Conservation (phyloP, 306 rosid genomes). For the Glycyrrhiza uralensis region DNA sequence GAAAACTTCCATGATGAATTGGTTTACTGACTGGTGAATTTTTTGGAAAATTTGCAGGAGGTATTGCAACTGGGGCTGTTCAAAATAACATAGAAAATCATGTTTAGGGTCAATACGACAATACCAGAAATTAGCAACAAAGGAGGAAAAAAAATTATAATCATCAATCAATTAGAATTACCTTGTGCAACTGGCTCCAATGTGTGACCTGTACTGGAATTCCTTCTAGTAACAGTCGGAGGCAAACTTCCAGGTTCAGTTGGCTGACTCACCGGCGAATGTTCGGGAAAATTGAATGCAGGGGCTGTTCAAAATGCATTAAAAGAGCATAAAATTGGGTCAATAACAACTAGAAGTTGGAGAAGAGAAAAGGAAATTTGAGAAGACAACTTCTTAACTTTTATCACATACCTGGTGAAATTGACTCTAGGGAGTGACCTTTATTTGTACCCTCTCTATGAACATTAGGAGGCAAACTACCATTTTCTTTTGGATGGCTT, state of each 20-base stretch:
- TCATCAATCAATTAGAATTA: constrained; percentile 11
- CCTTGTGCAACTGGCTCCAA: constrained; percentile 55
- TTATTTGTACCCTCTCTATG: constrained; percentile 32
- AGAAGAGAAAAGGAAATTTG: constrained; percentile 2
- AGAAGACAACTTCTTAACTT: constrained; percentile 16
- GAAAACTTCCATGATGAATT: constrained; percentile 24
- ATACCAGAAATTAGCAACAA: neutral
- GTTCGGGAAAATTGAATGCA: constrained; percentile 37
- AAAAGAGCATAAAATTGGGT: neutral
- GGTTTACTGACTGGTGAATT: constrained; percentile 23
- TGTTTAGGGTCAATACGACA: neutral
- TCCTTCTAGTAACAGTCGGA: constrained; percentile 33
- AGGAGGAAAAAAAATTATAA: neutral
- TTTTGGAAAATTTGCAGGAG: constrained; percentile 22
- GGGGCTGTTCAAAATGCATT: constrained; percentile 41
- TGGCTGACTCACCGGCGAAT: constrained; percentile 46
- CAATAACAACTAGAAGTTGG: constrained; percentile 23
- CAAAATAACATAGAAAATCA: constrained; percentile 10
- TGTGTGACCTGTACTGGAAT: constrained; percentile 37
- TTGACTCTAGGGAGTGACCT: constrained; percentile 10
- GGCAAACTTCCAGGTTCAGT: constrained; percentile 46
- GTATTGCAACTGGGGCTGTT: constrained; percentile 47
- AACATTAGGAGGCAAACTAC: constrained; percentile 46
- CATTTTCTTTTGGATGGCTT: constrained; percentile 40
- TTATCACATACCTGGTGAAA: constrained; percentile 43